These are phyloP conservation scores for Geotrichum restrictum DNA, from an alignment of 1,139 yeast species.

Conservation along the genomic window DNA sequence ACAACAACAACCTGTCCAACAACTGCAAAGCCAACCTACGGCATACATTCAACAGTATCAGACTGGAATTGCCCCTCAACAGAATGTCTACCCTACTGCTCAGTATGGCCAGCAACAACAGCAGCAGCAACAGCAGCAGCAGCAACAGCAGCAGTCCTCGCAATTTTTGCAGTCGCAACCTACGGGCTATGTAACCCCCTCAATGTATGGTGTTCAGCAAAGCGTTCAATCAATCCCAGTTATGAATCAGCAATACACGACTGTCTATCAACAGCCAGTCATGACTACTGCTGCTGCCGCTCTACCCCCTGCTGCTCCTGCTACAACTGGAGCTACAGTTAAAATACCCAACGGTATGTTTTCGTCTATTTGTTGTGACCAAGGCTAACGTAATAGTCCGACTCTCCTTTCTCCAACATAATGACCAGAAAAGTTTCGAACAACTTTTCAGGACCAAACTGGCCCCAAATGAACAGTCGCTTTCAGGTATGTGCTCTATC, in stretches of 20 bases:
- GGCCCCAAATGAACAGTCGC: slow-evolving; percentile 70
- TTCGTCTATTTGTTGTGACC: not conserved
- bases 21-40: slow-evolving; percentile 22
- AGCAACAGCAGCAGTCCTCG: slow-evolving; percentile 19
- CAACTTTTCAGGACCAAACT: slow-evolving; percentile 74
- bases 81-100: slow-evolving; percentile 22
- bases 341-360: slow-evolving; percentile 37
- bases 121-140: slow-evolving; percentile 20
- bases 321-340: slow-evolving; percentile 30
- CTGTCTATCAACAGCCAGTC: slow-evolving; percentile 21
- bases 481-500: slow-evolving; percentile 47
- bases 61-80: slow-evolving; percentile 18
- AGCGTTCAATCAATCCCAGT: slow-evolving; percentile 20
- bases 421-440: slow-evolving; percentile 83
- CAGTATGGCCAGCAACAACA: slow-evolving; percentile 13
- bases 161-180: slow-evolving; percentile 26
- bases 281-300: slow-evolving; percentile 24
- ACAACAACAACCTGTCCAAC: slow-evolving; percentile 23
- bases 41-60: slow-evolving; percentile 19
- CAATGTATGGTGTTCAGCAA: slow-evolving; percentile 15
- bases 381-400: slow-evolving; percentile 43
- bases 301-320: slow-evolving; percentile 31
- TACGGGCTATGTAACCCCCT: slow-evolving; percentile 28
- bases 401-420: slow-evolving; percentile 75
- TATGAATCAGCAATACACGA: slow-evolving; percentile 21